Evolutionary conservation across 495 filamentous ascomycete species (phyloP).

Genomic region (Penicillium riverlandense): DNA sequence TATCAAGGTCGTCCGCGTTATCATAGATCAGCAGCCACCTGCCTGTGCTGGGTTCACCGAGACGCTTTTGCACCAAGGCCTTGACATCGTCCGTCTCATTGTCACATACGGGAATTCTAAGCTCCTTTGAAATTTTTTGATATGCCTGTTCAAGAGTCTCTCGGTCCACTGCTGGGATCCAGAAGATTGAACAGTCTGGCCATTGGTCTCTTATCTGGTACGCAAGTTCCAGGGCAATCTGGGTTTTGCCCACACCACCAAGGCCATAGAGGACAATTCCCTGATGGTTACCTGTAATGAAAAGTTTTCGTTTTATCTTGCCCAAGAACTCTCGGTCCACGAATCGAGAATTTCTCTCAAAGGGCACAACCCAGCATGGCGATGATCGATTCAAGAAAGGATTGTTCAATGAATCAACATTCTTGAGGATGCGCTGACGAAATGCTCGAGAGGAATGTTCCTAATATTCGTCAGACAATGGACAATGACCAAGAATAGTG

Average conservation of each 20-base stretch:
- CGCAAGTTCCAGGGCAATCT: slow-evolving; percentile 41
- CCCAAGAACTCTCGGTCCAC: slow-evolving; percentile 15
- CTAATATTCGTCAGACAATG: neutral
- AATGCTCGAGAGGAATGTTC: neutral
- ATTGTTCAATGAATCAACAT: neutral
- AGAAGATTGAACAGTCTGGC: slow-evolving; percentile 40
- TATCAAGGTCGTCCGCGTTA: slow-evolving; percentile 31
- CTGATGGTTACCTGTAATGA: neutral
- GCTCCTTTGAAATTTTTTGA: slow-evolving; percentile 23
- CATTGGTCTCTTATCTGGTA: slow-evolving; percentile 28
- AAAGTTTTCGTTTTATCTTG: slow-evolving; percentile 7
- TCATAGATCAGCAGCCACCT: slow-evolving; percentile 37
- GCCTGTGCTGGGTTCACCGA: slow-evolving; percentile 15
- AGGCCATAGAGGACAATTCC: slow-evolving; percentile 32
- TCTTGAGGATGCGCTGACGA: neutral
- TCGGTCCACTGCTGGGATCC: slow-evolving; percentile 33
- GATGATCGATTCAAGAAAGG: neutral
- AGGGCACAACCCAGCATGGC: slow-evolving; percentile 16
- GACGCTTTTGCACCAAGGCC: slow-evolving; percentile 17
- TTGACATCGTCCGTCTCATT: slow-evolving; percentile 2
- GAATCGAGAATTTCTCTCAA: slow-evolving; percentile 21
- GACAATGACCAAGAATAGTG: no score
- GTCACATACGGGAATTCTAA: slow-evolving; percentile 1
- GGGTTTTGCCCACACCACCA: slow-evolving; percentile 46
- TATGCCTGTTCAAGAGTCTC: slow-evolving; percentile 41